Base-by-base conservation (phyloP, 441 rosid species). In the Lepidium campestre region DNA sequence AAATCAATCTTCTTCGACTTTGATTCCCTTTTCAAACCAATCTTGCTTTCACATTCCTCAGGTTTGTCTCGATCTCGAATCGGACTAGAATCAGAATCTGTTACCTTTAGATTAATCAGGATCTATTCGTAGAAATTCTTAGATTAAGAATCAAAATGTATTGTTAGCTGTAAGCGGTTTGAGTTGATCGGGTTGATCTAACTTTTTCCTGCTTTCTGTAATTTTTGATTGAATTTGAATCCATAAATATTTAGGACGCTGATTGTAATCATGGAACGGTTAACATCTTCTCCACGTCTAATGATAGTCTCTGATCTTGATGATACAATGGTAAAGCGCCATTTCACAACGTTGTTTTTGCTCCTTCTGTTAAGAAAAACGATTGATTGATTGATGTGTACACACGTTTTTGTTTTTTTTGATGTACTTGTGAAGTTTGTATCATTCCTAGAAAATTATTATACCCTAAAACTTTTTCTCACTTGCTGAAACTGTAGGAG, bases 261-360 rank as follows among this genome's bases (percentile, higher is more conserved):
- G 45, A 25, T 36, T 47, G 34, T 15, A 72, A 40, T 36, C 59
- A 90, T 90, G 97, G 87, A 89, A 70, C 82, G 86, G 61, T 76
- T 91, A 45, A 77, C 63, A 45, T 60, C 76, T 68, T 52, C 89
- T 12, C 86, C 96, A 12, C 90, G 86, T 61, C 80, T 90, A 20
- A 91, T 91, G 97, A 79, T 91, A 34, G 96, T 93, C 75, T 93
- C 96, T 2, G 99, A 91, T 82, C 96, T 91, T 75, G 97, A 90
- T 76, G 83, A 89, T 31, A 90, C 97, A 6, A 89, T 91, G 98
- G 97, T 93, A 53, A 8, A 39, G 9, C 23, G 6, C 9, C 5
- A 27, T 14, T 23, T 44, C n/a, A 18, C 7, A 25, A 72, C 18
- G 36, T 27, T 14, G 57, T 4, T 20, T 18, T 44, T 18, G n/a